Conservation (phyloP, 768 basidiomycete species). For the Calocera cornea region DNA sequence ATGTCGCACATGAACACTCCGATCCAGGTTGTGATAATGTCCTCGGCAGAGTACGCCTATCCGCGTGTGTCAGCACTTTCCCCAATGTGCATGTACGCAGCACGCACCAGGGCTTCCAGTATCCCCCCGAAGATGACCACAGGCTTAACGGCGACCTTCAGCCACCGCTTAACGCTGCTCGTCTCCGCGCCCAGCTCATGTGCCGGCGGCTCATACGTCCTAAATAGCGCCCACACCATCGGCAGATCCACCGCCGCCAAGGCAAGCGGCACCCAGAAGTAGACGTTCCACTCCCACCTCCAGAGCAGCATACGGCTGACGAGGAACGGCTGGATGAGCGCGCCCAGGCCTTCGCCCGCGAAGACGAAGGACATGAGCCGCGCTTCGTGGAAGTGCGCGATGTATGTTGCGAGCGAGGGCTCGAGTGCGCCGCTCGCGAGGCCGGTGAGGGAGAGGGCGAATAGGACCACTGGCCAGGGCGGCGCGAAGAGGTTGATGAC, state of each 20-base stretch:
- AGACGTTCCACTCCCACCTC: background rate
- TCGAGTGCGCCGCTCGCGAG: background rate
- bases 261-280: background rate
- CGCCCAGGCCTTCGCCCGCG: background rate
- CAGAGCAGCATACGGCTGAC: background rate
- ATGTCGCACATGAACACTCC: conserved; percentile 4
- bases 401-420: background rate
- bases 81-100: background rate
- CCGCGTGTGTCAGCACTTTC: background rate
- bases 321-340: background rate
- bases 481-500: background rate
- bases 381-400: background rate
- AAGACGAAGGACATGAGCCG: background rate
- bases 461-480: background rate
- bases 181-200: background rate
- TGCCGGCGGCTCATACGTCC: background rate
- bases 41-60: background rate
- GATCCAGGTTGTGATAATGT: background rate
- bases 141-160: background rate
- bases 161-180: background rate
- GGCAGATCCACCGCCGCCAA: background rate
- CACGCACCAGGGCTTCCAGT: background rate
- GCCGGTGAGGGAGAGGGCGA: background rate
- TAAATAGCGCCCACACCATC: background rate
- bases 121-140: background rate